A percentile compares a stretch with the other conserved stretches of the same genome.
Conservation (phyloP, 169 alveolate species). For the Plasmodium relictum region DNA sequence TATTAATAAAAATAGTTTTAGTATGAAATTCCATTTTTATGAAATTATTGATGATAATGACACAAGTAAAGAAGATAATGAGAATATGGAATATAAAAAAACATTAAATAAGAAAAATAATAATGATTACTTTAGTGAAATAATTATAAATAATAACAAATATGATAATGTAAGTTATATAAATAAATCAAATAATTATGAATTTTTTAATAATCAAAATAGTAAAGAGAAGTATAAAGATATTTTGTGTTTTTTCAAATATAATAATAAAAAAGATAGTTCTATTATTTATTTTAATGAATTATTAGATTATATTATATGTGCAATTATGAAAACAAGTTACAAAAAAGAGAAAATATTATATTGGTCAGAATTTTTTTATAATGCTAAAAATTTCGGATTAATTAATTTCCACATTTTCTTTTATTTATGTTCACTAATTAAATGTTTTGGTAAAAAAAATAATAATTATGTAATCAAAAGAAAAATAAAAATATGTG, state of each 20-base stretch:
- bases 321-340: slow-evolving; percentile 14
- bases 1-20: slow-evolving; percentile 1
- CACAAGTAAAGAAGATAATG: background rate
- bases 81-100: background rate
- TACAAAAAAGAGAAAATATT: slow-evolving; percentile 37
- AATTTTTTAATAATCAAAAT: background rate
- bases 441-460: background rate
- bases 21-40: slow-evolving; percentile 32
- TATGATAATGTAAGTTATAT: background rate
- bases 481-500: slow-evolving; percentile 40
- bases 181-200: background rate
- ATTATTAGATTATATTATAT: slow-evolving; percentile 28
- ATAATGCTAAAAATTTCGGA: slow-evolving; percentile 11
- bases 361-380: slow-evolving; percentile 43
- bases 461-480: background rate
- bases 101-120: background rate
- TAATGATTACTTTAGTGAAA: background rate
- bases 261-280: background rate
- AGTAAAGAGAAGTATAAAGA: background rate
- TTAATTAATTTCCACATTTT: slow-evolving; percentile 43
- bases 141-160: background rate
- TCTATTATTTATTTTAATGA: slow-evolving; percentile 14
- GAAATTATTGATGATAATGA: background rate
- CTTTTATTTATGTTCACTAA: slow-evolving; percentile 47
- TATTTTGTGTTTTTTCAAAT: background rate